phyloP scores from a whole-genome alignment of 1,284 basidiomycete species.

The Veloporphyrellus conicus region DNA sequence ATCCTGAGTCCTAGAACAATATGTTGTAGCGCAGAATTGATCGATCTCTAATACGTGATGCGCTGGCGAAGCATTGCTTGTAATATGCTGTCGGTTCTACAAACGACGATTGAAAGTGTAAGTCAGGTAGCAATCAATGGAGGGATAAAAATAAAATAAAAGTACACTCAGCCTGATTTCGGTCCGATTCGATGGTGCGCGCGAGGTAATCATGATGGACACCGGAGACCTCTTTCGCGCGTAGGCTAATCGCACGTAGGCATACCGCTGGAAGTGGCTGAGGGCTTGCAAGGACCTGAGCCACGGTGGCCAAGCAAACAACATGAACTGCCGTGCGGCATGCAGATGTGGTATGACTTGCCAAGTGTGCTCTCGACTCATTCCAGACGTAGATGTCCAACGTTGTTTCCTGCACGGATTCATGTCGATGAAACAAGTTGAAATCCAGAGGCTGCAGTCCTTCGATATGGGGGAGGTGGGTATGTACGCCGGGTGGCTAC shows the following conservation, averaged over 20 bases:
- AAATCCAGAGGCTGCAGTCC: constrained; percentile 84
- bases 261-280: constrained; percentile 89
- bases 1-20: too few species aligned
- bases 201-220: constrained; percentile 27
- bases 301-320: constrained; percentile 28
- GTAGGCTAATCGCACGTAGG: constrained; percentile 73
- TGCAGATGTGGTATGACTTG: constrained; percentile 37
- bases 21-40: too few species aligned
- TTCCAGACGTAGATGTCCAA: constrained; percentile 86
- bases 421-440: constrained; percentile 83
- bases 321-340: constrained; percentile 3
- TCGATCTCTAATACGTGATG: too few species aligned
- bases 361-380: constrained; percentile 70
- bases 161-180: constrained; percentile 43
- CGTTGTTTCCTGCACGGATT: constrained; percentile 69
- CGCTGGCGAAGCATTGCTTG: too few species aligned
- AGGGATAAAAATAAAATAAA: constrained; percentile 20
- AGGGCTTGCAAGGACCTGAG: constrained; percentile 79
- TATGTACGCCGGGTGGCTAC: constrained; percentile 74
- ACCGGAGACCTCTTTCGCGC: constrained; percentile 48
- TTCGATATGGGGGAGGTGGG: constrained; percentile 77
- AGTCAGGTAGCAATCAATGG: too few species aligned
- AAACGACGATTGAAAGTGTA: too few species aligned
- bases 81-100: too few species aligned
- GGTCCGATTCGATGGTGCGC: constrained; percentile 48